Evolutionary conservation across 805 yeast species (phyloP).

Genomic region (Ogataea zsoltii): DNA sequence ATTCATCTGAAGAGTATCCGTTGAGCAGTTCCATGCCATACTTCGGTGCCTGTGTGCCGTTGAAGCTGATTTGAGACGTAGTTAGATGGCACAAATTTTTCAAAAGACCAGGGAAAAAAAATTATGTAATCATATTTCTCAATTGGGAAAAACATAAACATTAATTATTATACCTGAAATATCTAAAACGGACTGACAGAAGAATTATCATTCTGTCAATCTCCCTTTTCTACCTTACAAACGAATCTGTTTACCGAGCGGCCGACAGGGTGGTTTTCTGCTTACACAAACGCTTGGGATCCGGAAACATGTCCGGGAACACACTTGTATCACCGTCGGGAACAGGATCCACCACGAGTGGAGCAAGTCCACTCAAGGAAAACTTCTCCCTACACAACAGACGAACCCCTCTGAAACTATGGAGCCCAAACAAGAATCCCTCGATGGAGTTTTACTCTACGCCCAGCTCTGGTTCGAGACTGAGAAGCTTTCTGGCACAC

Average conservation of each 20-base stretch:
- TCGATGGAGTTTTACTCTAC: constrained; percentile 2
- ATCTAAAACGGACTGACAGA: neutral
- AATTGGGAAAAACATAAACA: constrained; percentile 2
- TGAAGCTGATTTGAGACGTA: no score
- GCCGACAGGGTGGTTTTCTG: no score
- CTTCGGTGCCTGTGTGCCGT: no score
- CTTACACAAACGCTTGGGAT: neutral
- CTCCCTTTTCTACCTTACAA: no score
- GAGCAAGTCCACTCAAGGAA: constrained; percentile 2
- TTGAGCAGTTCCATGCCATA: constrained; percentile 10
- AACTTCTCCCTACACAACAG: constrained; percentile 1
- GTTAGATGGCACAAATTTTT: no score
- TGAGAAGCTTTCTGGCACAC: constrained; percentile 7
- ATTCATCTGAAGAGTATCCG: constrained; percentile 9
- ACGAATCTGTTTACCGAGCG: no score
- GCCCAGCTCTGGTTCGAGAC: constrained; percentile 13
- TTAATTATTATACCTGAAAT: constrained; percentile 1
- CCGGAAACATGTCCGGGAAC: neutral
- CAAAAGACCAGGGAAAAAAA: neutral
- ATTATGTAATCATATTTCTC: neutral
- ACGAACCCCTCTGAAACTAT: neutral
- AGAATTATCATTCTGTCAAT: no score
- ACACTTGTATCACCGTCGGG: neutral
- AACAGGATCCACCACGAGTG: neutral
- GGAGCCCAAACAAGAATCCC: neutral